Base-by-base conservation (phyloP, 345 rosid genomes). In the Psidium friedrichsthalianum region DNA sequence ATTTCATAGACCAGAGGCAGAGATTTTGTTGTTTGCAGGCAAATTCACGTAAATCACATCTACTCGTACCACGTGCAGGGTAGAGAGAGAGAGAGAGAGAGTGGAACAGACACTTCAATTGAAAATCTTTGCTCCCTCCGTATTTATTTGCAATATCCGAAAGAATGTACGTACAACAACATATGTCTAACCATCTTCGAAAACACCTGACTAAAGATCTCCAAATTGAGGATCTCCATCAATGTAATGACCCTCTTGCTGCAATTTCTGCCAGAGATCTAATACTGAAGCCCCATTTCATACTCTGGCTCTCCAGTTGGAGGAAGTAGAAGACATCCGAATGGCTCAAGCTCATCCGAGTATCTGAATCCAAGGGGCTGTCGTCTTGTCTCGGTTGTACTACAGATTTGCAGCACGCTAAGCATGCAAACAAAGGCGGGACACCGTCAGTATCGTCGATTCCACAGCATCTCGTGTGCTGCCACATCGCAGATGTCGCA, bases 401-500 rank as follows among this genome's bases (percentile, higher is more conserved):
- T 47, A 95, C 86, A 22, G 94, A 92, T 18, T 83, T 87, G 84
- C 96, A 95, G 89, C 99, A 95, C 16, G 90, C 89, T 3, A 90
- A 85, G 86, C 98, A 95, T 20, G 93, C 93, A 49, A 95, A 97
- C 61, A 96, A 88, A 49, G 95, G 96, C 5, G 98, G 98, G 80
- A 92, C 93, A 53, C 89, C 90, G 84, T 92, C 93, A 0, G 94
- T 89, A 82, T 97, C 98, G 8, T 91, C 90, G 27, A 97, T 94
- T 3, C 94, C 98, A 42, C 92, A 90, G 91, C 98, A 97, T 55
- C 94, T 89, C 1, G 98, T 96, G 86, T 97, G 99, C 84, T 95
- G 98, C 99, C 99, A 97, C 82, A 92, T 94, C 98, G 40, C 98
- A 95, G 0, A 93, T 86, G 44, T 97, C 99, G 61, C 99, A 95